These are phyloP conservation scores for Boletus austroedulis DNA, from an alignment of 1,284 basidiomycete species.

Conservation along the genomic window DNA sequence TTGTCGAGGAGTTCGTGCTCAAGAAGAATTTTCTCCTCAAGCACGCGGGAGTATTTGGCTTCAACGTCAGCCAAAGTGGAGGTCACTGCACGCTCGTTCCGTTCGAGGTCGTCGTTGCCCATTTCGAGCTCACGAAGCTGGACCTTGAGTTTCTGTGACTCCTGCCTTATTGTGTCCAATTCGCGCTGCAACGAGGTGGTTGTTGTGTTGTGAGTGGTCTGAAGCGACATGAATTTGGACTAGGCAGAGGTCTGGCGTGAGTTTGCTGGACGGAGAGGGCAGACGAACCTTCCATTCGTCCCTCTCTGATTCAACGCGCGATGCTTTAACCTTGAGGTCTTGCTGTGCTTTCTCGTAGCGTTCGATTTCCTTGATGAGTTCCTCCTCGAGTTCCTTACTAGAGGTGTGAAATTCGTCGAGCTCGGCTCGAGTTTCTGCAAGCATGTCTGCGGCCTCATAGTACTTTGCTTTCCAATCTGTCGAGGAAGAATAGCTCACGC, in stretches of 20 bases:
- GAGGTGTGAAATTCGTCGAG: constrained; percentile 89
- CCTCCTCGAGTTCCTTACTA: constrained; percentile 90
- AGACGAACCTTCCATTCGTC: constrained; percentile 87
- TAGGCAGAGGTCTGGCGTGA: constrained; percentile 35
- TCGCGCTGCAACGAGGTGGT: constrained; percentile 85
- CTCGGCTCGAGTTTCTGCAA: constrained; percentile 81
- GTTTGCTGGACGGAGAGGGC: neutral
- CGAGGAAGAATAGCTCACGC: constrained; percentile 51
- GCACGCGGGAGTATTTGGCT: constrained; percentile 82
- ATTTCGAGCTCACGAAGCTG: constrained; percentile 88
- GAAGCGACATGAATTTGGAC: constrained; percentile 85
- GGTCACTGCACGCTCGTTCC: constrained; percentile 87
- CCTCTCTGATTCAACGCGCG: constrained; percentile 73
- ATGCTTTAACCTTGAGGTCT: constrained; percentile 74
- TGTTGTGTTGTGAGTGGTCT: constrained; percentile 87
- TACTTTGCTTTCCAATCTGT: constrained; percentile 84
- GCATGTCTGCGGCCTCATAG: constrained; percentile 80
- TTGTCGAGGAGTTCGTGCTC: constrained; percentile 97
- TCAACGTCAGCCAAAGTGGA: constrained; percentile 92
- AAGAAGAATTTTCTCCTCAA: constrained; percentile 95
- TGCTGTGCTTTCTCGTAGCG: constrained; percentile 84
- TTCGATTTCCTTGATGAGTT: constrained; percentile 86
- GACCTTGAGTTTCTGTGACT: constrained; percentile 75
- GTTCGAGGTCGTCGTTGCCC: constrained; percentile 94
- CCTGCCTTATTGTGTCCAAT: constrained; percentile 79